Percentiles rank a stretch among this genome's conserved stretches.
These are phyloP conservation scores for Asterella californica DNA, from an alignment of 225 moss, liverwort and hornwort species.

Conservation along the genomic window DNA sequence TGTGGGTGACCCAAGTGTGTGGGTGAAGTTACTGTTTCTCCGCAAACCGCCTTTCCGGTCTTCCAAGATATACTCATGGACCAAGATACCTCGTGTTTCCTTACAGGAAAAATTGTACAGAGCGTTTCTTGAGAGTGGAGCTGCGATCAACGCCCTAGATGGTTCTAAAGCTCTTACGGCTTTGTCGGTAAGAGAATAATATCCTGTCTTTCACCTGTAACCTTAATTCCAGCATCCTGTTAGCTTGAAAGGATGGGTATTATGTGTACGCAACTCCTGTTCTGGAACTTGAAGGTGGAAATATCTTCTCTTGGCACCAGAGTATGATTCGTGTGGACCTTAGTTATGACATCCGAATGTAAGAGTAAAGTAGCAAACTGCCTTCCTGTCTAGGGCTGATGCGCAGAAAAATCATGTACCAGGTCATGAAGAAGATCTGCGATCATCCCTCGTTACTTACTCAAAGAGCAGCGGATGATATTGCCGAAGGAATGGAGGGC, in stretches of 20 bases:
- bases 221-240: not conserved
- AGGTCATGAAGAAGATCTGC: constrained; percentile 99
- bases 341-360: not conserved
- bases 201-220: not conserved
- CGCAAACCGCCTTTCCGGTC: no score
- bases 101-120: constrained; percentile 79
- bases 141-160: constrained; percentile 29
- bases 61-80: no score
- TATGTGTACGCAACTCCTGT: not conserved
- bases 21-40: no score
- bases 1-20: no score
- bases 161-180: constrained; percentile 37
- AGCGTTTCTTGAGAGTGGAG: constrained; percentile 84
- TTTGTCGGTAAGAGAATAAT: constrained; percentile 31
- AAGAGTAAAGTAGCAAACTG: no score
- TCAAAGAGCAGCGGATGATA: constrained; percentile 87
- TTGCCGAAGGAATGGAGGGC: constrained; percentile 93
- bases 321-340: not conserved
- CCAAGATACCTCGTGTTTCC: no score
- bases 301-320: not conserved
- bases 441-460: constrained; percentile 90
- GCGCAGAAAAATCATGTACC: constrained; percentile 5
- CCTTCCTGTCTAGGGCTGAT: not conserved
- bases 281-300: not conserved
- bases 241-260: not conserved